Base-by-base conservation (phyloP, 331 rosid genomes). In the Pyrus hybrid region DNA sequence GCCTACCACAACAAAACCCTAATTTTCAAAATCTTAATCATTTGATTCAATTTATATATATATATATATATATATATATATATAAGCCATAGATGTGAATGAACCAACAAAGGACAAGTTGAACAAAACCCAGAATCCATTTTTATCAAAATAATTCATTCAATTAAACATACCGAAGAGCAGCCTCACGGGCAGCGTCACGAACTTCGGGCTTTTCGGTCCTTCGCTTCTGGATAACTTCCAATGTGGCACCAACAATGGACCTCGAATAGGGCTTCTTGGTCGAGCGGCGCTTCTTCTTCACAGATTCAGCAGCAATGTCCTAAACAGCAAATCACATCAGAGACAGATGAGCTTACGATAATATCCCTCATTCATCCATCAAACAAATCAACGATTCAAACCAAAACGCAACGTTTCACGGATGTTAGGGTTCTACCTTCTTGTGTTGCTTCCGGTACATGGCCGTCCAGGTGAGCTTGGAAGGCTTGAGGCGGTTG, bases 381-480 rank as follows among this genome's bases (percentile, higher is more conserved):
- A 41, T 11, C 47, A 41, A 41, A 41, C 47, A 41, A 41, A 41
- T 41, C 0, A 41, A 41, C 16, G 5, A 18, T 58, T 58, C 3
- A 26, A 63, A 29, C 5, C 8, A 7, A 41, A 67, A 54, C 6
- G 67, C 49, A 4, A 2, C 26, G 35, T 62, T 14, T 25, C 4
- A 25, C 7, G 33, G 16, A 25, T 13, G 33, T 6, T 10, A 5
- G 30, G 28, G 45, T 5, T 8, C 8, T 30, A 87, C 91, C 91
- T 87, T 87, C 84, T 87, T 87, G 67, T 87, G 89, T 35, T 87
- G 91, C 76, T 87, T 87, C 57, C 91, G 68, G 79, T 78, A 87
- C 91, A 85, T 85, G 26, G 91, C 89, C 3, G 91, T 87, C 91
- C 91, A 87, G 43, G 84, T 85, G 62, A 87, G 88, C 87, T 87